Percentiles rank a stretch among this genome's conserved stretches.
Conservation (phyloP, 306 rosid genomes). For the Quercus mongolica region DNA sequence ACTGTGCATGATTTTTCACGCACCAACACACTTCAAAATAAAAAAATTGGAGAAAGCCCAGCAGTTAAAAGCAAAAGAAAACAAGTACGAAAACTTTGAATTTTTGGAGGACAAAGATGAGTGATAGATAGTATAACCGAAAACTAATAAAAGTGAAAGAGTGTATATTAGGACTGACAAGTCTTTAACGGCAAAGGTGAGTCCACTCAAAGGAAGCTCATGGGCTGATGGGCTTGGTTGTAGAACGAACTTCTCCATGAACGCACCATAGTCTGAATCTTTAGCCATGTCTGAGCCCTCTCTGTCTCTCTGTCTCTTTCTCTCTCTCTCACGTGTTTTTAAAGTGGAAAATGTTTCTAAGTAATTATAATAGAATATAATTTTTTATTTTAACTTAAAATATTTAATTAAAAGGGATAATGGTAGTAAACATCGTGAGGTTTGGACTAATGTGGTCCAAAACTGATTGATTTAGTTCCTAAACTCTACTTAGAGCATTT, state of each 20-base stretch:
- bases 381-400: too few species aligned
- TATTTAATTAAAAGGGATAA: too few species aligned
- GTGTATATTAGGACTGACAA: conserved; percentile 39
- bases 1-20: neutral
- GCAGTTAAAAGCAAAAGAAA: neutral
- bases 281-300: too few species aligned
- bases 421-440: too few species aligned
- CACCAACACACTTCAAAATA: neutral
- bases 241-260: conserved; percentile 62
- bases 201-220: conserved; percentile 59
- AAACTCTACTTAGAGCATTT: too few species aligned
- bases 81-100: neutral
- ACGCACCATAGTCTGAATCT: conserved; percentile 53
- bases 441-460: too few species aligned
- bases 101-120: neutral
- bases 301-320: too few species aligned
- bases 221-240: conserved; percentile 42
- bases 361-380: too few species aligned
- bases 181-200: conserved; percentile 90
- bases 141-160: neutral
- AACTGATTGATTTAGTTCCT: too few species aligned
- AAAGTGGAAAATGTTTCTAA: too few species aligned
- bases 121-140: neutral
- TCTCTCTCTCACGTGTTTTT: too few species aligned
- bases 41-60: neutral